Conservation (phyloP, 345 rosid genomes). For the Punica granatum region DNA sequence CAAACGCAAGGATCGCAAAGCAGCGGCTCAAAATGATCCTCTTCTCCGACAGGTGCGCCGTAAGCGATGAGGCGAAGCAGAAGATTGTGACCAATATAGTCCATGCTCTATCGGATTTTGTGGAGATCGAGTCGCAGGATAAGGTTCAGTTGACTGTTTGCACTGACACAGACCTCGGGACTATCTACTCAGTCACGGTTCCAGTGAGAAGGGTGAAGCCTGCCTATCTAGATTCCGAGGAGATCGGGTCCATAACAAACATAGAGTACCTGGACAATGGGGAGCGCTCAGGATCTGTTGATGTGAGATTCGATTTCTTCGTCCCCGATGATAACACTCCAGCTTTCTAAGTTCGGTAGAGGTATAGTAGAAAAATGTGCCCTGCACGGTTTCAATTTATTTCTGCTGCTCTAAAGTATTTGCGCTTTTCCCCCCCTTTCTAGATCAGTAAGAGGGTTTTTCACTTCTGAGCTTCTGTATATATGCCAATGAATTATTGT, state of each 20-base stretch:
- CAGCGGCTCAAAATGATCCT: conserved; percentile 96
- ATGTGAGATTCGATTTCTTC: conserved; percentile 85
- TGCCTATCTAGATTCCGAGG: conserved; percentile 63
- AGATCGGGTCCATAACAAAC: conserved; percentile 57
- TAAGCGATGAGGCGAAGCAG: conserved; percentile 84
- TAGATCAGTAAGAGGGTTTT: background rate
- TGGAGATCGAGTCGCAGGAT: conserved; percentile 92
- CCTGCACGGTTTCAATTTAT: background rate
- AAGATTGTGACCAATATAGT: conserved; percentile 79
- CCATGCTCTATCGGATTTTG: conserved; percentile 75
- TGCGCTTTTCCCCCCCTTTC: background rate
- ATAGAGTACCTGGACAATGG: conserved; percentile 66
- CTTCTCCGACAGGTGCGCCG: conserved; percentile 94
- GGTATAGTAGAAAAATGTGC: background rate
- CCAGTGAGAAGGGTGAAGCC: conserved; percentile 90
- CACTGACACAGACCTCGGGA: conserved; percentile 78
- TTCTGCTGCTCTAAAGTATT: conserved; percentile 4
- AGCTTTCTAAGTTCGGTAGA: conserved; percentile 13
- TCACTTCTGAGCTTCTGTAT: conserved; percentile 24
- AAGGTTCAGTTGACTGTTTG: conserved; percentile 87
- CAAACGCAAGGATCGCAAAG: conserved; percentile 92
- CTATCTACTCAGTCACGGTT: conserved; percentile 86
- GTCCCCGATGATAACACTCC: conserved; percentile 52
- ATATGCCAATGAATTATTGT: conserved; percentile 24
- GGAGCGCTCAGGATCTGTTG: conserved; percentile 72